Evolutionary conservation across 495 filamentous ascomycete species (phyloP).

Genomic region (Bombardia bombarda): DNA sequence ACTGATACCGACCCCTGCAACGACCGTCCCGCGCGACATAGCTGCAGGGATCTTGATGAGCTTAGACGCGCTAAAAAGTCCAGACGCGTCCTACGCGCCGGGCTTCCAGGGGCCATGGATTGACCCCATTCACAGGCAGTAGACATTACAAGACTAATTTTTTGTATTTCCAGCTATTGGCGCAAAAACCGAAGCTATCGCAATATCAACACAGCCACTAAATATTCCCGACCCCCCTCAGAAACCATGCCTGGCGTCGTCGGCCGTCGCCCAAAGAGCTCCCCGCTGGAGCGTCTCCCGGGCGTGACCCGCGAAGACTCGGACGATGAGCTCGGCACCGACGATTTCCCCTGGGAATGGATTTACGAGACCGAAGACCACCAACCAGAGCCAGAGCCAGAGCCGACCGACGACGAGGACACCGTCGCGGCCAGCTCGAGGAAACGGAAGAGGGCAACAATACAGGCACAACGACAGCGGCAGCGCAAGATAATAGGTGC

Average conservation of each 20-base stretch:
- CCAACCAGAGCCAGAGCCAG: slow-evolving; percentile 10
- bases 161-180: neutral
- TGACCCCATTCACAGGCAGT: too few relatives aligned
- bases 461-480: slow-evolving; percentile 1
- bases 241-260: slow-evolving; percentile 9
- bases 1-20: neutral
- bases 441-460: slow-evolving; percentile 30
- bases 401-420: slow-evolving; percentile 10
- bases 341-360: slow-evolving; percentile 91
- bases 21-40: too few relatives aligned
- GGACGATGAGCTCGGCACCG: slow-evolving; percentile 81
- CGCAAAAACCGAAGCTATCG: neutral
- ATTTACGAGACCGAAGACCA: slow-evolving; percentile 48
- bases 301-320: slow-evolving; percentile 75
- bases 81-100: neutral
- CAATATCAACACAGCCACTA: neutral
- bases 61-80: slow-evolving; percentile 4
- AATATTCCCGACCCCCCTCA: neutral
- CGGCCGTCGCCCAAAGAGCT: slow-evolving; percentile 1
- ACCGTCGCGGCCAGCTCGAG: slow-evolving; percentile 9
- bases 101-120: neutral
- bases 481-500: slow-evolving; percentile 62
- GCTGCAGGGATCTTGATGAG: slow-evolving; percentile 14
- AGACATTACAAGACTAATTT: too few relatives aligned
- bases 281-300: slow-evolving; percentile 2